phyloP scores from a whole-genome alignment of 1,284 basidiomycete genomes.

The Ceratobasidium sp. region DNA sequence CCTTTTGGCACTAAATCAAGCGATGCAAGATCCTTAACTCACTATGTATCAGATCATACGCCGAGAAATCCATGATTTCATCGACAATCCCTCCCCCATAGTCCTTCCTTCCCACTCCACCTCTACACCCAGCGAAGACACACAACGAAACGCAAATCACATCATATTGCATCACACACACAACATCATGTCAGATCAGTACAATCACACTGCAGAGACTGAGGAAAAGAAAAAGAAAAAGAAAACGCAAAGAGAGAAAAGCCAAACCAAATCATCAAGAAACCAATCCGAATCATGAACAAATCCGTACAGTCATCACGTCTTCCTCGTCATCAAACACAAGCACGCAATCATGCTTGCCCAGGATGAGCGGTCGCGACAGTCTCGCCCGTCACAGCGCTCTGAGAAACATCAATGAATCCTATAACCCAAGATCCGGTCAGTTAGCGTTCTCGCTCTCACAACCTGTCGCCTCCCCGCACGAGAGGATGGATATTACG shows the following conservation, averaged over 20 bases:
- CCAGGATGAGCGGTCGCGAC: slow-evolving; percentile 73
- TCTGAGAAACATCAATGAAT: slow-evolving; percentile 83
- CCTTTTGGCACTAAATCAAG: not conserved
- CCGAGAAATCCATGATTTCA: no score
- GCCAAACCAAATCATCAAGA: not conserved
- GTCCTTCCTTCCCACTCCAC: not conserved
- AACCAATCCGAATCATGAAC: slow-evolving; percentile 8
- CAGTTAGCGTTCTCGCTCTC: not conserved
- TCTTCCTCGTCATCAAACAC: no score
- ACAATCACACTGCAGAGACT: slow-evolving; percentile 8
- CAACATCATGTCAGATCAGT: not conserved
- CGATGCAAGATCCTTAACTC: not conserved
- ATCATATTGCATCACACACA: not conserved
- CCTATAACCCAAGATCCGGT: slow-evolving; percentile 56
- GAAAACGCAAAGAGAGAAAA: not conserved
- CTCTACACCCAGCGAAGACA: not conserved
- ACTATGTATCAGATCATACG: not conserved
- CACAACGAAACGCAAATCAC: not conserved
- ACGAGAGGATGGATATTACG: slow-evolving; percentile 9
- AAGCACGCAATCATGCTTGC: slow-evolving; percentile 48
- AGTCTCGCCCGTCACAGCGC: slow-evolving; percentile 74
- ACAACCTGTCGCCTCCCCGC: slow-evolving; percentile 12
- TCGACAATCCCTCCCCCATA: no score
- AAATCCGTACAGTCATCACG: not conserved
- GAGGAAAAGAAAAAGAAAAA: slow-evolving; percentile 6